Evolutionary conservation across 192 early-diverging fungal genomes (phyloP), one percentile per base, ranked within the genome.

Genomic region (Diversispora epigaea): DNA sequence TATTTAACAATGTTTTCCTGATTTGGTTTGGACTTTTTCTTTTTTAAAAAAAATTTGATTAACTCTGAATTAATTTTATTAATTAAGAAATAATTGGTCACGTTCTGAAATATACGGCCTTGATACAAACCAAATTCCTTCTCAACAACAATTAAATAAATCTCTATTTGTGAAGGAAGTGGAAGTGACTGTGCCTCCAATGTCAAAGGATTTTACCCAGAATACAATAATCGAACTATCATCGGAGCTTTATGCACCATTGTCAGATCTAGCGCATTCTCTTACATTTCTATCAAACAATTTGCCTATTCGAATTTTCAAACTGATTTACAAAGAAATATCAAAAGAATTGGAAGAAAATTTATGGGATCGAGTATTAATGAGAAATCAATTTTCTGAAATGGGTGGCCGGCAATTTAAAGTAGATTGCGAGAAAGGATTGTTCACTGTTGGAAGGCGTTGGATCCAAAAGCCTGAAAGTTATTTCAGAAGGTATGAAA

Each of bases 391-490:
- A 39, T 88, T 88, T 63, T 85, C 87, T 4, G 79, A 76, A 43
- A 46, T 81, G 14, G 87, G 86, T 0, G 81, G 80, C 21, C 49
- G 52, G 5, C 87, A 88, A 50, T 76, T 88, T 44, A 75, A 81
- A 44, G 63, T 76, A 4, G 87, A 88, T 78, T 32, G 85, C 5
- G 68, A 71, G 22, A 76, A 83, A 32, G 87, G 87, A 6, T 52
- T 88, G 49, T 85, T 82, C 77, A 78, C 73, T 32, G 63, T 82
- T 3, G 78, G 81, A 19, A 76, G 78, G 21, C 14, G 75, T 17
- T 85, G 82, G 83, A 78, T 85, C n/a, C 81, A 78, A 43, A 82
- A 81, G 54, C 81, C 85, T 0, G 85, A 88, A 70, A 88, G 83
- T 74, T 85, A 84, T 46, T 83, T 73, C 6, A 80, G 63, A 56